Evolutionary conservation across 306 rosid species (phyloP), one percentile per base, ranked within the genome.

Genomic region (Leucaena leucocephala): DNA sequence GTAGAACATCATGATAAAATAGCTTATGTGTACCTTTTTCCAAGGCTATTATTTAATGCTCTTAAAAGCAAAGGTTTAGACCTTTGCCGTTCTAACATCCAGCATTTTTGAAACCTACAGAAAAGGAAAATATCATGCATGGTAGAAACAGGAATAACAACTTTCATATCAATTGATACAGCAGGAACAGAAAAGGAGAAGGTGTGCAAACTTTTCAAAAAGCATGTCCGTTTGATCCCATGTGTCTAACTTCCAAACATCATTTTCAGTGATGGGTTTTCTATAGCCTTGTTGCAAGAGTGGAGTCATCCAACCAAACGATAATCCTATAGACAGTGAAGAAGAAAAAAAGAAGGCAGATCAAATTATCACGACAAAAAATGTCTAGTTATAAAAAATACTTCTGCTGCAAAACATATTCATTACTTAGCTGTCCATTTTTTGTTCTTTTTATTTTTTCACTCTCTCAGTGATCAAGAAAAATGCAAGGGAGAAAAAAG

Each of bases 191-290:
- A 76, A 78, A 70, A 65, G 38, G 81, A 38, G 77, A 52, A 49
- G 70, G 22, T 50, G 66, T 75, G 79, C 72, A 4, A 43, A 94
- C 97, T 88, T 88, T 85, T 82, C 82, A 27, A 66, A 85, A 39
- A 92, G 81, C 19, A 86, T 86, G 84, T 89, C 91, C 0, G 96
- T 80, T 81, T 73, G 91, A 82, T 94, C 98, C 96, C 94, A 91
- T 49, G 84, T 79, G 88, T 94, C 98, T 76, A 94, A 86, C 87
- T 87, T 94, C 98, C 97, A 94, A 69, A 94, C 88, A 88, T 91
- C 97, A 83, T 80, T 84, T 79, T 92, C 97, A 35, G 88, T 81
- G 65, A 94, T 82, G 16, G 94, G 93, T 55, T 89, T 92, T 83
- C 85, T 88, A 59, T 90, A 90, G 44, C 98, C 97, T 81, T 80